phyloP scores from a whole-genome alignment of 352 stramenopile species.

The Pythium sukuiense region DNA sequence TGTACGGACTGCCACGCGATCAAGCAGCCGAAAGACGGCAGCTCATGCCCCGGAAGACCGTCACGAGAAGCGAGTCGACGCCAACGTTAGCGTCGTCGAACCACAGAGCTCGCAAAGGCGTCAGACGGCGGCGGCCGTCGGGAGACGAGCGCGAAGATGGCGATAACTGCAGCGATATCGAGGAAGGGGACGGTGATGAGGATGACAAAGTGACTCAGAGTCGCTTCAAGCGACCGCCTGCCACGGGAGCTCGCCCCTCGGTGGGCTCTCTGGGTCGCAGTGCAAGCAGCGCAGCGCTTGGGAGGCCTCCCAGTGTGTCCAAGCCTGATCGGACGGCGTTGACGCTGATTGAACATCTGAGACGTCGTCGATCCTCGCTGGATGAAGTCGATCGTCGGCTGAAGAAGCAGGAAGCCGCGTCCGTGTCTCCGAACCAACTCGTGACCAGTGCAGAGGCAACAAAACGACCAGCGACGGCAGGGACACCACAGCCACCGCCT shows the following conservation, averaged over 20 bases:
- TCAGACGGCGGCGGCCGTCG: not conserved
- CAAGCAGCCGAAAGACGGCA: not conserved
- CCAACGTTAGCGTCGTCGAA: conserved; percentile 6
- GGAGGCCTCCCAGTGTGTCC: not conserved
- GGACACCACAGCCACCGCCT: not conserved
- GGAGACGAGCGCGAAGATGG: conserved; percentile 6
- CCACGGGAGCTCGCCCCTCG: not conserved
- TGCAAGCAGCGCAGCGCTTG: conserved; percentile 4
- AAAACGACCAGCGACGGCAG: not conserved
- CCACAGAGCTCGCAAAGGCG: not conserved
- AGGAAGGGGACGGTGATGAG: not conserved
- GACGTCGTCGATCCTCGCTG: not conserved
- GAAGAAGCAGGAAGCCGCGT: not conserved
- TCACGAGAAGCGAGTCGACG: conserved; percentile 16
- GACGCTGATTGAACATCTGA: conserved; percentile 14
- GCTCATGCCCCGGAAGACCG: not conserved
- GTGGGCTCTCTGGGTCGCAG: conserved; percentile 8
- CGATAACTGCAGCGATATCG: conserved; percentile 8
- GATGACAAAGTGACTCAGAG: not conserved
- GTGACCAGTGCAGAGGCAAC: not conserved
- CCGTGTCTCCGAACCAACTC: not conserved
- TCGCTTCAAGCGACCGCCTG: not conserved
- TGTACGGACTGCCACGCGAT: not conserved
- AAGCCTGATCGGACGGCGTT: conserved; percentile 1
- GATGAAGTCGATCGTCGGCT: not conserved